phyloP scores from a whole-genome alignment of 176 grass and related monocot species.

The Carex littledalei region DNA sequence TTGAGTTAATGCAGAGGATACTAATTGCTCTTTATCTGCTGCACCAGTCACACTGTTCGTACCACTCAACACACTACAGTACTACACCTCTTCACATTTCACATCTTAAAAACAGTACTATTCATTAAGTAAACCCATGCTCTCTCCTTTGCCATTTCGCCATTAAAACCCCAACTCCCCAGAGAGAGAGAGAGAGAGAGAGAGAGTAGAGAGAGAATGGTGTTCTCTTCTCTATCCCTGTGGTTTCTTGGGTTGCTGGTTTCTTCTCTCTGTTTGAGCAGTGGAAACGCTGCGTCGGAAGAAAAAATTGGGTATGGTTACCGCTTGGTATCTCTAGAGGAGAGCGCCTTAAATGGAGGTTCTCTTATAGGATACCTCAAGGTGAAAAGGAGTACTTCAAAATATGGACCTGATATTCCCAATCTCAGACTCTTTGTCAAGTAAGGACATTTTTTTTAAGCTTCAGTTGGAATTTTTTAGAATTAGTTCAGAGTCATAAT shows the following conservation, averaged over 20 bases:
- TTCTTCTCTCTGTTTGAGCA: constrained; percentile 6
- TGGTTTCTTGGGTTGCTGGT: constrained; percentile 27
- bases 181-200: neutral
- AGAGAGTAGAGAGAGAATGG: neutral
- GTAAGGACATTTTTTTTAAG: constrained; percentile 38
- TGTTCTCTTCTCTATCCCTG: constrained; percentile 13
- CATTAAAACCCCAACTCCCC: constrained; percentile 5
- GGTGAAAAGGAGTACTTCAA: constrained; percentile 50
- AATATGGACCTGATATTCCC: constrained; percentile 83
- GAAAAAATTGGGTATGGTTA: constrained; percentile 52
- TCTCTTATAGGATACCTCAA: constrained; percentile 59
- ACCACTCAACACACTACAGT: constrained; percentile 11
- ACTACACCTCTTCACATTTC: neutral
- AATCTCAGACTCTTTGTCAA: constrained; percentile 89
- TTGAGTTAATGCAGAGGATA: too few relatives aligned
- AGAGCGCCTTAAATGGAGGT: constrained; percentile 45
- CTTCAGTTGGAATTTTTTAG: neutral
- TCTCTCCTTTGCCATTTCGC: neutral
- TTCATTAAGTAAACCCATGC: neutral
- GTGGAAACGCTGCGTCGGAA: constrained; percentile 9
- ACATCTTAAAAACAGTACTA: neutral
- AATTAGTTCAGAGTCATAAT: neutral
- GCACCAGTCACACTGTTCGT: neutral
- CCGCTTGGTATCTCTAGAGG: constrained; percentile 52
- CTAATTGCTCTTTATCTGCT: neutral